Percentiles rank a stretch among this genome's conserved stretches.
phyloP scores from a whole-genome alignment of 129 eudicot genomes.

The Logfia minima region DNA sequence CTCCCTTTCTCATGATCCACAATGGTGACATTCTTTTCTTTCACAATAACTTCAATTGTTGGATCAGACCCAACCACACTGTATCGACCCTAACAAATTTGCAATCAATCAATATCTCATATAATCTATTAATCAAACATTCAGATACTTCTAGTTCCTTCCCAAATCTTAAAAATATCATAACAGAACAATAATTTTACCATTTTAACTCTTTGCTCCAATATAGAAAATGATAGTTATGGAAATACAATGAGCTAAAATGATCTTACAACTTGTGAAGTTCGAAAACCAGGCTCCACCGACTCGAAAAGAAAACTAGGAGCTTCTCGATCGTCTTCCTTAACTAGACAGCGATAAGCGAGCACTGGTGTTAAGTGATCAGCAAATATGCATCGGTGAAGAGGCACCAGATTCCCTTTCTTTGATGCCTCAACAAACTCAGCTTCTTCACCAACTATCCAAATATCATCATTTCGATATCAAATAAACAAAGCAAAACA shows the following conservation, averaged over 20 bases:
- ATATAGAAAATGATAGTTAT: neutral
- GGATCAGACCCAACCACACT: slow-evolving; percentile 92
- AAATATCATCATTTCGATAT: slow-evolving; percentile 7
- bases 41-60: slow-evolving; percentile 73
- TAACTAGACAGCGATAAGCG: slow-evolving; percentile 88
- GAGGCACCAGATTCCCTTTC: slow-evolving; percentile 74
- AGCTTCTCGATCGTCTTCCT: slow-evolving; percentile 77
- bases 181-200: neutral
- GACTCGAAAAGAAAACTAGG: slow-evolving; percentile 95
- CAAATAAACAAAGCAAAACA: slow-evolving; percentile 15
- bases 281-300: slow-evolving; percentile 68
- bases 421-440: slow-evolving; percentile 67
- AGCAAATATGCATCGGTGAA: slow-evolving; percentile 65
- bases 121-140: neutral
- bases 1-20: slow-evolving; percentile 70
- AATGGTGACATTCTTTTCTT: slow-evolving; percentile 70
- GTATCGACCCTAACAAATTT: slow-evolving; percentile 71
- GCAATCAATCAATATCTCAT: slow-evolving; percentile 6
- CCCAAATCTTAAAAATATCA: neutral
- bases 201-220: neutral
- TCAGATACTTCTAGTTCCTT: neutral
- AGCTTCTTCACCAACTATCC: slow-evolving; percentile 47
- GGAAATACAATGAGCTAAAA: neutral
- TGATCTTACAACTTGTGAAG: slow-evolving; percentile 67
- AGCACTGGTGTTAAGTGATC: slow-evolving; percentile 95